Evolutionary conservation across 225 moss, liverwort and hornwort genomes (phyloP).

Genomic region (Pseudoscleropodium purum): DNA sequence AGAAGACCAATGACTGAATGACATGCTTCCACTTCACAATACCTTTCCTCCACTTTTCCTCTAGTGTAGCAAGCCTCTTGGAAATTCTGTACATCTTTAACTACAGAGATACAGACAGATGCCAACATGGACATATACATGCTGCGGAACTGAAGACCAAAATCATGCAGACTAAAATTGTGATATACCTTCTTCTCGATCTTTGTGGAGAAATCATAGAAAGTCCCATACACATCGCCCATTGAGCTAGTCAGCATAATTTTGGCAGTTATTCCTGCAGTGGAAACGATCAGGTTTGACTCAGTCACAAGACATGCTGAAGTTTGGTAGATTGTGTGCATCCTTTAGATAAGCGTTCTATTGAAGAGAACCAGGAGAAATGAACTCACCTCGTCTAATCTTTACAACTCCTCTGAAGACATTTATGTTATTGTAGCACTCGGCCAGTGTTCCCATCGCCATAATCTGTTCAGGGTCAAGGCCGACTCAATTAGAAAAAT

Average conservation of each 20-base stretch:
- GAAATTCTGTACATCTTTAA: background rate
- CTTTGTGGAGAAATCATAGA: slow-evolving; percentile 65
- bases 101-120: background rate
- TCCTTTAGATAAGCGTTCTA: background rate
- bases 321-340: background rate
- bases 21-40: background rate
- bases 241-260: slow-evolving; percentile 83
- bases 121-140: background rate
- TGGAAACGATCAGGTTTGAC: background rate
- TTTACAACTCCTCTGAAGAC: slow-evolving; percentile 98
- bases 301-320: background rate
- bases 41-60: background rate
- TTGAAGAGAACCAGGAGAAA: background rate
- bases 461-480: slow-evolving; percentile 52
- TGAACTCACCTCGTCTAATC: slow-evolving; percentile 70
- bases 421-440: slow-evolving; percentile 84
- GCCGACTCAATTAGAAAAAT: background rate
- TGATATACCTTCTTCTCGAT: slow-evolving; percentile 50
- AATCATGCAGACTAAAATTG: background rate
- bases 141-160: background rate
- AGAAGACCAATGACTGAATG: background rate
- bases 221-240: slow-evolving; percentile 69
- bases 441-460: slow-evolving; percentile 93
- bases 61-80: background rate
- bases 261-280: slow-evolving; percentile 84